phyloP scores from a whole-genome alignment of 768 basidiomycete genomes.

The Mycena sanguinolenta region DNA sequence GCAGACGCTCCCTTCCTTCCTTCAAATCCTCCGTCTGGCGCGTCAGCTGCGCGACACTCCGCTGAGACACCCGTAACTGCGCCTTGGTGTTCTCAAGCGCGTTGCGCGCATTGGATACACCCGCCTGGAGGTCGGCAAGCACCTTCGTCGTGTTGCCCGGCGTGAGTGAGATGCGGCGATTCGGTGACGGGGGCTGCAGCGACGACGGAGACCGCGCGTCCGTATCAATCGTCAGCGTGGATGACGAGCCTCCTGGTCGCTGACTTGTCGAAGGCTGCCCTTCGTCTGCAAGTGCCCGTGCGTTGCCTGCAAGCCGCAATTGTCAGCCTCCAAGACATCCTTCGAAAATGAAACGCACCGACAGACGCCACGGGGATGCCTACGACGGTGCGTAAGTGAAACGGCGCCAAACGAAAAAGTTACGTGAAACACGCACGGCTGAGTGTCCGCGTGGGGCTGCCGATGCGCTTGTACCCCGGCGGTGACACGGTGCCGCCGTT shows the following conservation, averaged over 20 bases:
- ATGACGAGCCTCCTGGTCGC: slow-evolving; percentile 41
- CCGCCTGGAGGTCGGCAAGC: slow-evolving; percentile 87
- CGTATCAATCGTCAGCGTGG: slow-evolving; percentile 52
- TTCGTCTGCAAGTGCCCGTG: slow-evolving; percentile 86
- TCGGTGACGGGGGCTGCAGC: slow-evolving; percentile 67
- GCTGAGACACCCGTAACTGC: slow-evolving; percentile 84
- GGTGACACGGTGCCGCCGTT: slow-evolving; percentile 53
- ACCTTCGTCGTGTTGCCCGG: slow-evolving; percentile 90
- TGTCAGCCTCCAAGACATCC: slow-evolving; percentile 38
- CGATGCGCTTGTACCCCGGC: slow-evolving; percentile 61
- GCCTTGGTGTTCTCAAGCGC: slow-evolving; percentile 90
- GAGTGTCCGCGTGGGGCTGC: slow-evolving; percentile 82
- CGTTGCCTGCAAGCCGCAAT: slow-evolving; percentile 76
- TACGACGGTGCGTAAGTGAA: slow-evolving; percentile 46
- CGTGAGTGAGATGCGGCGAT: slow-evolving; percentile 69
- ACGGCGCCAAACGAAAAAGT: slow-evolving; percentile 10
- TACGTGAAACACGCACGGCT: slow-evolving; percentile 71
- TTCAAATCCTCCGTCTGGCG: slow-evolving; percentile 91
- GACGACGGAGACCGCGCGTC: slow-evolving; percentile 51
- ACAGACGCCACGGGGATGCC: slow-evolving; percentile 85
- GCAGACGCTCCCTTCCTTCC: slow-evolving; percentile 84
- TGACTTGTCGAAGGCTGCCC: slow-evolving; percentile 58
- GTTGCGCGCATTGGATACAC: slow-evolving; percentile 81
- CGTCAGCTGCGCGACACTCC: slow-evolving; percentile 87
- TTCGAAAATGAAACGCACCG: slow-evolving; percentile 61